These are phyloP conservation scores for Cystobasidium onofrii DNA, from an alignment of 768 basidiomycete species.

Conservation along the genomic window DNA sequence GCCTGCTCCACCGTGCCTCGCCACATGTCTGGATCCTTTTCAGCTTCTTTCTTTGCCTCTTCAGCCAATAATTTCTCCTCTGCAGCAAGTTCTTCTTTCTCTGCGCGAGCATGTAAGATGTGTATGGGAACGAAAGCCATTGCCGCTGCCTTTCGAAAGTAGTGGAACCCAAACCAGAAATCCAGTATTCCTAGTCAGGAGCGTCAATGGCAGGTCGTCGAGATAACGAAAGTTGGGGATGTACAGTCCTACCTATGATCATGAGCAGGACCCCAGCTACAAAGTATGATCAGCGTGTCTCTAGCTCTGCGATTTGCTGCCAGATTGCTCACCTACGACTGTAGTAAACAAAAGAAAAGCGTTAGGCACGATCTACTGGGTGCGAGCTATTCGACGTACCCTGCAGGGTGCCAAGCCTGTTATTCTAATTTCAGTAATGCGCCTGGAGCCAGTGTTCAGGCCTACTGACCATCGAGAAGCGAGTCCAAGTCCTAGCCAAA, in stretches of 20 bases:
- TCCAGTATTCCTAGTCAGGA: neutral
- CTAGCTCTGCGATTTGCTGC: too few relatives aligned
- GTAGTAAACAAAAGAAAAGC: too few relatives aligned
- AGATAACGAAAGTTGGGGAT: neutral
- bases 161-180: neutral
- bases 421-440: neutral
- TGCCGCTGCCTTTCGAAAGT: neutral
- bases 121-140: neutral
- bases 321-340: conserved; percentile 1
- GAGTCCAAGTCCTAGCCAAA: conserved; percentile 16
- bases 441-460: too few relatives aligned
- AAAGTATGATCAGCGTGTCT: neutral
- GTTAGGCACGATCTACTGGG: too few relatives aligned
- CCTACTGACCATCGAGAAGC: neutral
- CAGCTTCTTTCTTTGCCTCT: neutral
- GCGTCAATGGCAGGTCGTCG: too few relatives aligned
- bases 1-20: neutral
- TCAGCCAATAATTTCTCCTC: neutral
- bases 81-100: neutral
- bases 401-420: conserved; percentile 3
- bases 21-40: neutral
- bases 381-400: too few relatives aligned
- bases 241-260: neutral
- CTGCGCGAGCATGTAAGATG: neutral
- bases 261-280: neutral